Conservation (phyloP, 257 asterid genomes). For the Penstemon barbatus region DNA sequence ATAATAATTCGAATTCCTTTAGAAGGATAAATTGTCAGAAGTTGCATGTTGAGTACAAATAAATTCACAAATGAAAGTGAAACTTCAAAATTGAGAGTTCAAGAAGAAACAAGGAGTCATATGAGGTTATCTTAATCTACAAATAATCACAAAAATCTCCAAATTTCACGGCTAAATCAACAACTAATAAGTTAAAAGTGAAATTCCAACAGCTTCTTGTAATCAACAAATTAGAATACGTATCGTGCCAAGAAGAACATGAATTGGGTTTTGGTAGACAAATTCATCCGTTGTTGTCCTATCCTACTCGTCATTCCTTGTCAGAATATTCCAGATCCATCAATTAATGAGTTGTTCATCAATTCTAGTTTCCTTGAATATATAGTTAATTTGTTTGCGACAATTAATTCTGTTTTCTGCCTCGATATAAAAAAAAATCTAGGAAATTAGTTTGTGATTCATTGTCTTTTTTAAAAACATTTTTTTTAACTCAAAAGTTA, state of each 20-base stretch:
- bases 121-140: constrained; percentile 2
- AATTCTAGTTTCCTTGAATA: no score
- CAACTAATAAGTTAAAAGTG: background rate
- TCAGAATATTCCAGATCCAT: no score
- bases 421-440: no score
- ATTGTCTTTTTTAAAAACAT: no score
- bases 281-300: no score
- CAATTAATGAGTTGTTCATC: no score
- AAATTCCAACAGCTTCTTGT: background rate
- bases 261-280: constrained; percentile 9
- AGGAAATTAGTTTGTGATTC: no score
- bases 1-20: constrained; percentile 43
- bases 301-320: no score
- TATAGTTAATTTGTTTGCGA: no score
- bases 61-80: constrained; percentile 20
- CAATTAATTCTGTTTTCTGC: no score
- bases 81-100: constrained; percentile 21
- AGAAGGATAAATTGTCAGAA: constrained; percentile 61
- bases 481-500: no score
- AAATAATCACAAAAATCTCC: background rate
- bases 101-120: constrained; percentile 21
- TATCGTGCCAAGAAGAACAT: constrained; percentile 22
- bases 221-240: constrained; percentile 7
- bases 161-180: constrained; percentile 16
- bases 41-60: constrained; percentile 61